Evolutionary conservation across 129 eudicot species (phyloP).

Genomic region (Cynara cardunculus): DNA sequence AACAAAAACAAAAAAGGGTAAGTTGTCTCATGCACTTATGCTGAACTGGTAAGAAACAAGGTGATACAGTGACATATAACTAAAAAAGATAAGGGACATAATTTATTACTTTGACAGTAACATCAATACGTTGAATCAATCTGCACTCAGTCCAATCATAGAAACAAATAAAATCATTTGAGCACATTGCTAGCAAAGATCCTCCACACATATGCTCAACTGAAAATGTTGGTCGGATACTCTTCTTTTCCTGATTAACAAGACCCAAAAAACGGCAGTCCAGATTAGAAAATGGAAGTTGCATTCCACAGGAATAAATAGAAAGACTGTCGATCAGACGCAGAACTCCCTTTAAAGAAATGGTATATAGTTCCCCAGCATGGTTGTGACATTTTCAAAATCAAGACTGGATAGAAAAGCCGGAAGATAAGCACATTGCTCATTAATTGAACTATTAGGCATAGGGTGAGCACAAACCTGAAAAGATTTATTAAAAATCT

Average conservation of each 20-base stretch:
- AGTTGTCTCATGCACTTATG: not conserved
- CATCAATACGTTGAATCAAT: slow-evolving; percentile 81
- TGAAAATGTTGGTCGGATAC: slow-evolving; percentile 82
- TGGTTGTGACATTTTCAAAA: slow-evolving; percentile 10
- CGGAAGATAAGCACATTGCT: not conserved
- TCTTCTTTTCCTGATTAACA: slow-evolving; percentile 70
- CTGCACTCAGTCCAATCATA: slow-evolving; percentile 93
- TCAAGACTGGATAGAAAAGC: not conserved
- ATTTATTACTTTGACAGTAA: slow-evolving; percentile 61
- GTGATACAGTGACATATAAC: not conserved
- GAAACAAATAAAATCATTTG: slow-evolving; percentile 86
- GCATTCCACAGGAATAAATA: not conserved
- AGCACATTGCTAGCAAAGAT: slow-evolving; percentile 72
- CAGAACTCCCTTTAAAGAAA: not conserved
- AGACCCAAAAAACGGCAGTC: slow-evolving; percentile 2
- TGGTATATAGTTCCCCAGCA: not conserved
- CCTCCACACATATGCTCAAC: slow-evolving; percentile 88
- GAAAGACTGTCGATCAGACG: not conserved
- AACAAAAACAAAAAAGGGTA: not conserved
- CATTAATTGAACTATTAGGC: not conserved
- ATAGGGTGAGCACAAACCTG: slow-evolving; percentile 47
- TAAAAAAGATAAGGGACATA: not conserved
- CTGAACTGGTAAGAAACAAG: not conserved
- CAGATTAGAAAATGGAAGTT: slow-evolving; percentile 4
- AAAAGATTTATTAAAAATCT: slow-evolving; percentile 78